Base-by-base conservation (phyloP, 2,329 filamentous ascomycete genomes). In the Alternaria incomplexa region DNA sequence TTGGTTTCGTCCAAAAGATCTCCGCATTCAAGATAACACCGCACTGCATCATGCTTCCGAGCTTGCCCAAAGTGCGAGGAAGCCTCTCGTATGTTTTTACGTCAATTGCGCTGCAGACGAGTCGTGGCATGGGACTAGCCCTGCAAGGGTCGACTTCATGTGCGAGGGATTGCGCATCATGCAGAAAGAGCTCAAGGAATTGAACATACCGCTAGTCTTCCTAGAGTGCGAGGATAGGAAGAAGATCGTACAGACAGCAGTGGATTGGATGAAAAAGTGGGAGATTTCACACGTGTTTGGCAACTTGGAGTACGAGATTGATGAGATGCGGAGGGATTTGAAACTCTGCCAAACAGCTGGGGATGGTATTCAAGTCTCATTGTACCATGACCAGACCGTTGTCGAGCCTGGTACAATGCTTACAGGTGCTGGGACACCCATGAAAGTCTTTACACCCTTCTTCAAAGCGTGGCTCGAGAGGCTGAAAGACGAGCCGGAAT, bases 361-460 rank as follows among this genome's bases (percentile, higher is more conserved):
- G 6, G 67, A 77, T 7, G 76, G 77, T 7, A 72, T 83, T 0
- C 77, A 79, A 6, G 78, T 85, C 9, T 81, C 81, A 8, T 65
- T 85, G 1, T 73, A 81, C 47, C 84, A 86, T 63, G 84, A 86
- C 63, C 84, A 85, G 66, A 84, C 83, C 0, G 78, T 85, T 3
- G 74, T 85, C 7, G 80, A 83, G 55, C 84, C 84, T 2, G 82
- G 82, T 5, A 78, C 76, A 2, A 74, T 86, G 65, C 69, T 67
- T 2, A 84, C 80, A 1, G 78, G 80, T 2, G 72, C 52, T 11
- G 83, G 82, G 5, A 83, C 79, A 30, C 83, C 84, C 0, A 82
- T 83, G 77, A 85, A 85, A 60, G 83, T 85, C 11, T 86, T 85
- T 73, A 84, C 83, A 0, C 84, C 83, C 0, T 86, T 85, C 61